Percentiles rank a stretch among this genome's conserved stretches.
These are phyloP conservation scores for Chalciporus piperatus DNA, from an alignment of 768 basidiomycete genomes.

Conservation along the genomic window DNA sequence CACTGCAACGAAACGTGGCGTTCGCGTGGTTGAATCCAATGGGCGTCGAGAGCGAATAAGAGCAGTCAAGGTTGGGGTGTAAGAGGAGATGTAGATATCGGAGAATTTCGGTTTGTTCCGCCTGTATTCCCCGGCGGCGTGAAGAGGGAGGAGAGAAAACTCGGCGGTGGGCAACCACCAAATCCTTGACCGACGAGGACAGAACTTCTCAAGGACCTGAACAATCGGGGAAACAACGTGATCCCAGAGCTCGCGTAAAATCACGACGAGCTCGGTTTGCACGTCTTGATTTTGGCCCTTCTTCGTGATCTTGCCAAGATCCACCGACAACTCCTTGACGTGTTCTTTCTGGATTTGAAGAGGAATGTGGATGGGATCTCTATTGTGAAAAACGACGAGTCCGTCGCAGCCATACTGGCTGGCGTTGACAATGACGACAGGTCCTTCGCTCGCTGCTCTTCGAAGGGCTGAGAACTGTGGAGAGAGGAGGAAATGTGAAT, in stretches of 20 bases:
- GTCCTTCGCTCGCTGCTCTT: slow-evolving; percentile 17
- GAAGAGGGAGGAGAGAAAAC: slow-evolving; percentile 16
- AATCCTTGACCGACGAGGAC: too few species aligned
- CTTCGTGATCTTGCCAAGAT: neutral
- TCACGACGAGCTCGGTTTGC: neutral
- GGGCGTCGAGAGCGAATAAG: slow-evolving; percentile 6
- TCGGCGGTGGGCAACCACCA: too few species aligned
- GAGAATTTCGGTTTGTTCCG: slow-evolving; percentile 4
- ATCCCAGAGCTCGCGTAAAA: slow-evolving; percentile 13
- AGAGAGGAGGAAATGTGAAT: slow-evolving; percentile 24
- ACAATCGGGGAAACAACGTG: slow-evolving; percentile 11
- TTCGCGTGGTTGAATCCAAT: neutral
- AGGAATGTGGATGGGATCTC: slow-evolving; percentile 4
- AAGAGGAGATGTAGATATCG: slow-evolving; percentile 16
- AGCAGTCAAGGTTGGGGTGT: slow-evolving; percentile 18
- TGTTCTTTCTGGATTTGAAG: neutral
- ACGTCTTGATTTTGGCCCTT: neutral
- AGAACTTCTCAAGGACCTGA: neutral
- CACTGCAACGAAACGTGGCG: neutral
- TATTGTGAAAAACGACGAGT: slow-evolving; percentile 19
- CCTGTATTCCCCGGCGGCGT: slow-evolving; percentile 13
- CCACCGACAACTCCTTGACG: neutral
- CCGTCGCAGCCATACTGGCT: slow-evolving; percentile 30
- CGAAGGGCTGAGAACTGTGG: slow-evolving; percentile 9
- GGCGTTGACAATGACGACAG: slow-evolving; percentile 32